These are phyloP conservation scores for Neurospora sp. DNA, from an alignment of 495 filamentous ascomycete genomes.

Conservation along the genomic window DNA sequence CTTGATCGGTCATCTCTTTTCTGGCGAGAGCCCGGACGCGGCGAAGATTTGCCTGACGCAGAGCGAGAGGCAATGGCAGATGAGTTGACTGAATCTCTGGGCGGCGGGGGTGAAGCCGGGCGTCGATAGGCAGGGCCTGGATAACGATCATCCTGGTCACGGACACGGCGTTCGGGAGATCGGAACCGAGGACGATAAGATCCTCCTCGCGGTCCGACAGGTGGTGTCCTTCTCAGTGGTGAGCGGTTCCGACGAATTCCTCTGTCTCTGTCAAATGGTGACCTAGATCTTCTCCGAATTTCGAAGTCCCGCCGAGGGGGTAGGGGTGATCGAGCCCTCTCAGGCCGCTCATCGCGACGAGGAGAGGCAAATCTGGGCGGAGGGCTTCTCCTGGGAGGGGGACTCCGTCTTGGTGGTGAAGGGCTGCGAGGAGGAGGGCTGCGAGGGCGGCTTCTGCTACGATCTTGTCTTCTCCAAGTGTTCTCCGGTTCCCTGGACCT, in stretches of 20 bases:
- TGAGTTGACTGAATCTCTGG: constrained; percentile 31
- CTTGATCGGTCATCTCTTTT: constrained; percentile 32
- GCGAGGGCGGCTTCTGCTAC: constrained; percentile 32
- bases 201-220: constrained; percentile 19
- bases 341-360: constrained; percentile 24
- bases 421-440: constrained; percentile 26
- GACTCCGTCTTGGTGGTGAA: constrained; percentile 22
- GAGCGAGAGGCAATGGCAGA: constrained; percentile 34
- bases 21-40: constrained; percentile 27
- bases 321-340: constrained; percentile 16
- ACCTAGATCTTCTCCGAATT: constrained; percentile 32
- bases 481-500: constrained; percentile 20
- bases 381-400: constrained; percentile 20
- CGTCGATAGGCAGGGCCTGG: constrained; percentile 25
- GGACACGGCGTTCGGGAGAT: constrained; percentile 32
- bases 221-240: constrained; percentile 28
- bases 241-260: constrained; percentile 24
- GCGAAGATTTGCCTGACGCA: constrained; percentile 32
- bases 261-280: constrained; percentile 35
- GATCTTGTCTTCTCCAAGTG: constrained; percentile 11
- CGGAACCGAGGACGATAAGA: constrained; percentile 35
- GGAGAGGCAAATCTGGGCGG: constrained; percentile 31
- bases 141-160: constrained; percentile 35
- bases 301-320: constrained; percentile 19
- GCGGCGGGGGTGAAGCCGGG: constrained; percentile 20